Evolutionary conservation across 306 rosid species (phyloP), one percentile per base, ranked within the genome.

Genomic region (Canavalia gladiata): DNA sequence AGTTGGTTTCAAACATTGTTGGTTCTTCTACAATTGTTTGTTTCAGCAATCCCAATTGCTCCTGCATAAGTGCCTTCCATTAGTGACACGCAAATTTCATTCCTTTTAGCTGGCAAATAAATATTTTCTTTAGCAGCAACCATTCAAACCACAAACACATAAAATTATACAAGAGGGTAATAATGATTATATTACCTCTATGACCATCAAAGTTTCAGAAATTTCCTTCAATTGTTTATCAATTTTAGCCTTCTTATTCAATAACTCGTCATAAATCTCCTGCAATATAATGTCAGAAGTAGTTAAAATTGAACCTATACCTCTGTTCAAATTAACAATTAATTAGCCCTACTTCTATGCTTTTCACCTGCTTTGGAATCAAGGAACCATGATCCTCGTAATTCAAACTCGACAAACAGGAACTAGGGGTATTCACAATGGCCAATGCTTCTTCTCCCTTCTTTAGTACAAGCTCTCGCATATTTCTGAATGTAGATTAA

Each of bases 191-290:
- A 60, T 57, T 91, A 95, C 99, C 99, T 89, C 92, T 78, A 90
- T 65, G 58, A 68, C 86, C 39, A 68, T 72, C 82, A 91, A 84
- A 55, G 75, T 68, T 2, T 77, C 59, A 47, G 90, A 82, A 83
- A 93, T 67, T 68, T 90, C 90, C 82, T 79, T 71, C 29, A 93
- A 76, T 11, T 89, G 90, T 81, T 88, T 87, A 77, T 93, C 98
- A 59, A 89, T 74, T 72, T 71, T 91, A 11, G 88, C 83, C 75
- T 89, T 89, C 80, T 83, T 88, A 33, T 72, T 70, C 43, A 72
- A 39, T 87, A 89, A 76, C 6, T 89, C 92, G 35, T 12, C 58
- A 79, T 86, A 86, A 60, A 79, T 80, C 64, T 86, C 91, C 99
- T 95, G 91, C 60, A 68, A 54, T 54, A 35, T 7, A 29, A 18